Percentiles rank a stretch among this genome's conserved stretches.
Evolutionary conservation across 2,329 filamentous ascomycete species (phyloP).

Genomic region (Ilyonectria robusta): DNA sequence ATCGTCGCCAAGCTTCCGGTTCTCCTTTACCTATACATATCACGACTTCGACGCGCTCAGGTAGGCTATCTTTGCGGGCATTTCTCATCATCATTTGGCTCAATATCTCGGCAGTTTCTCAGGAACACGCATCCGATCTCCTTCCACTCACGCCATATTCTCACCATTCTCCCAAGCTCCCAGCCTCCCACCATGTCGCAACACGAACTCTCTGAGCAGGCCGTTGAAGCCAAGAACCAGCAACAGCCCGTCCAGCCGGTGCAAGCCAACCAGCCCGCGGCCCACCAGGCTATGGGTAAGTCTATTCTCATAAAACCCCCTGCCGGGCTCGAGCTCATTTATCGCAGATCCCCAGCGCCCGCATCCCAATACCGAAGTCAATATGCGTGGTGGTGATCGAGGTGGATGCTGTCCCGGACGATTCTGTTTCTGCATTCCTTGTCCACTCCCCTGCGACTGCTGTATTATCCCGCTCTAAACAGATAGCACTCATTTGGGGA

Average conservation of each 20-base stretch:
- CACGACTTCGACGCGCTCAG: no score
- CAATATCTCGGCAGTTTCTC: not conserved
- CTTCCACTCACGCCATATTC: not conserved
- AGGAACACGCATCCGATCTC: not conserved
- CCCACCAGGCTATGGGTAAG: slow-evolving; percentile 24
- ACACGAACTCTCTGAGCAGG: not conserved
- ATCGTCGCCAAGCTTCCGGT: not conserved
- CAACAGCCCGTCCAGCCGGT: slow-evolving; percentile 14
- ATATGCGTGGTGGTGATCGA: slow-evolving; percentile 20
- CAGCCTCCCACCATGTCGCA: not conserved
- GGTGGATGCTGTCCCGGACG: slow-evolving; percentile 48
- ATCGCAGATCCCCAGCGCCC: slow-evolving; percentile 23
- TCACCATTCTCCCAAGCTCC: not conserved
- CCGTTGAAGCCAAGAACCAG: not conserved
- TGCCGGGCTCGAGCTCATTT: not conserved
- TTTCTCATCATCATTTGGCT: not conserved
- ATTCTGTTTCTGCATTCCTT: slow-evolving; percentile 58
- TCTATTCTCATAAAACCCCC: not conserved
- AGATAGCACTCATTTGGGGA: no score
- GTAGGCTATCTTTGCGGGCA: not conserved
- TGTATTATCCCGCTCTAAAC: slow-evolving; percentile 50
- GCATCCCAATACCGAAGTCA: slow-evolving; percentile 21
- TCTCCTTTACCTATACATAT: not conserved
- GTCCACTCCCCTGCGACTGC: slow-evolving; percentile 56
- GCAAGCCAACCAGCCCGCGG: slow-evolving; percentile 15